Evolutionary conservation across 345 rosid genomes (phyloP).

Genomic region (Turnera subulata): DNA sequence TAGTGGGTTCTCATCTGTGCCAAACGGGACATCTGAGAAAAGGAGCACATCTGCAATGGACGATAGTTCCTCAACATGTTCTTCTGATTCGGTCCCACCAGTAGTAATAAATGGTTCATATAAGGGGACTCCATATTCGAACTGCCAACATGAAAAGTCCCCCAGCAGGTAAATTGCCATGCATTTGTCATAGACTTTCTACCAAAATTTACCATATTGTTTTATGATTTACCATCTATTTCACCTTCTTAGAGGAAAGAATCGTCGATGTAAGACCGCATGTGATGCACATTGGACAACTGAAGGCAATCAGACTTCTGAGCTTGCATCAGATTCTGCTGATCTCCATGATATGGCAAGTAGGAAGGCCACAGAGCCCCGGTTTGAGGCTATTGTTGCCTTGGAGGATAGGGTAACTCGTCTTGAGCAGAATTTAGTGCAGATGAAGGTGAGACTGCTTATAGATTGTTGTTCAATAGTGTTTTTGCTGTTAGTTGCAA

Average conservation of each 20-base stretch:
- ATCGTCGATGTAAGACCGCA: slow-evolving; percentile 38
- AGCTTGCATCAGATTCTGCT: slow-evolving; percentile 33
- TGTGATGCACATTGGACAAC: slow-evolving; percentile 37
- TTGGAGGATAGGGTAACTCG: slow-evolving; percentile 31
- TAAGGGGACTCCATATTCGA: slow-evolving; percentile 44
- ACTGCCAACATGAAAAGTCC: slow-evolving; percentile 40
- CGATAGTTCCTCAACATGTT: slow-evolving; percentile 95
- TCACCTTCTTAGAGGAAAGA: slow-evolving; percentile 28
- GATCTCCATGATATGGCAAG: slow-evolving; percentile 39
- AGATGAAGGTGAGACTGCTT: slow-evolving; percentile 41
- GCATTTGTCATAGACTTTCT: background rate
- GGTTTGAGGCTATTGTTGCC: slow-evolving; percentile 26
- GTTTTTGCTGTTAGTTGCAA: background rate
- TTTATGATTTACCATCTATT: background rate
- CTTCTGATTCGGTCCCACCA: slow-evolving; percentile 72
- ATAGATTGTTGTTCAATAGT: background rate
- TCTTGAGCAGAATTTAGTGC: slow-evolving; percentile 34
- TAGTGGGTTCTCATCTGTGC: slow-evolving; percentile 48
- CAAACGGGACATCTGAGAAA: slow-evolving; percentile 60
- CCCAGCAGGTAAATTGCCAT: slow-evolving; percentile 47
- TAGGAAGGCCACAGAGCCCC: slow-evolving; percentile 44
- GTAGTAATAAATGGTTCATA: slow-evolving; percentile 54
- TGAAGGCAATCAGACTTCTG: slow-evolving; percentile 47
- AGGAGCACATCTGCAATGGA: slow-evolving; percentile 54
- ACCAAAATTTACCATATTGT: background rate